Conservation (phyloP, 495 filamentous ascomycete species). For the Thermothielavioides terrestris region DNA sequence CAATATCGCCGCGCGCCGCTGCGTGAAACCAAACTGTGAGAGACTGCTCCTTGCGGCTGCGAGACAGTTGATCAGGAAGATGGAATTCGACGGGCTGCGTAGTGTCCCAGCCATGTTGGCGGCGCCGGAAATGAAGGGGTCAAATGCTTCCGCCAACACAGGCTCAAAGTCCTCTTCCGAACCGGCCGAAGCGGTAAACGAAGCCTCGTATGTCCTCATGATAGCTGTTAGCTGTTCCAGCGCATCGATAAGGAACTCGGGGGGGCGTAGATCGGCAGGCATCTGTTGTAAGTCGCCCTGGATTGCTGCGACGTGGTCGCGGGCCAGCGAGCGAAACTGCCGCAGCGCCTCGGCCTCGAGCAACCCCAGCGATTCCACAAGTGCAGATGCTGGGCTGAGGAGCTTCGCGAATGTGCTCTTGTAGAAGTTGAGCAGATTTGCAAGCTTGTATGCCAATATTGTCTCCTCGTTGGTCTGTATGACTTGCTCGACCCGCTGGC, state of each 20-base stretch:
- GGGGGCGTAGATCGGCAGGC: constrained; percentile 63
- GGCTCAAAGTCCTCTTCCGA: constrained; percentile 63
- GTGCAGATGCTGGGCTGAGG: constrained; percentile 56
- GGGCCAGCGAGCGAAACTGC: constrained; percentile 73
- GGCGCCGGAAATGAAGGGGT: constrained; percentile 74
- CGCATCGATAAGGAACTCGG: constrained; percentile 75
- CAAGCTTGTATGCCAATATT: constrained; percentile 78
- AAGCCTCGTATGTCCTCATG: constrained; percentile 79
- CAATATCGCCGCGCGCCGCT: constrained; percentile 34
- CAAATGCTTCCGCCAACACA: constrained; percentile 72
- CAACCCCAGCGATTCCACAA: constrained; percentile 57
- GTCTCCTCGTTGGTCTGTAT: constrained; percentile 88
- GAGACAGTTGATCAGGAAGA: constrained; percentile 80
- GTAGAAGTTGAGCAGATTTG: constrained; percentile 86
- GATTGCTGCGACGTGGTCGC: constrained; percentile 64
- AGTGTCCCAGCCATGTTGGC: constrained; percentile 58
- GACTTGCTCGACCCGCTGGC: constrained; percentile 80
- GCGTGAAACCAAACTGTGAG: constrained; percentile 48
- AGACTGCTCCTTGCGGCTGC: constrained; percentile 48
- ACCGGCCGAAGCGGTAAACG: constrained; percentile 48
- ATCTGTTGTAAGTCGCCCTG: constrained; percentile 60
- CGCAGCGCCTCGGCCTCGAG: constrained; percentile 70
- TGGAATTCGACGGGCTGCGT: constrained; percentile 46
- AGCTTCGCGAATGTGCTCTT: constrained; percentile 72
- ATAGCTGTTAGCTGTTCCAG: constrained; percentile 62